These are phyloP conservation scores for Rosa chinensis DNA, from an alignment of 306 rosid species.

Conservation along the genomic window DNA sequence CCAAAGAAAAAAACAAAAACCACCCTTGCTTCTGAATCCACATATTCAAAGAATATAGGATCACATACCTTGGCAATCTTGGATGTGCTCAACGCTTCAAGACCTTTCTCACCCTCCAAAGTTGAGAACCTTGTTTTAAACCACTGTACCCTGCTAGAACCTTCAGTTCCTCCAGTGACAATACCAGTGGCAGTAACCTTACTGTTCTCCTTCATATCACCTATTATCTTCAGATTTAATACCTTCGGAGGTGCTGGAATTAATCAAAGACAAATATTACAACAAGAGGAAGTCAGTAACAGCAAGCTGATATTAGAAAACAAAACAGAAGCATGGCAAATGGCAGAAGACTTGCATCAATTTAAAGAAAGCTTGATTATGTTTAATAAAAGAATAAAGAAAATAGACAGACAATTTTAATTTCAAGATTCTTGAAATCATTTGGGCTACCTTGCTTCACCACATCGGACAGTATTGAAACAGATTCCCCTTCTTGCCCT, in stretches of 20 bases:
- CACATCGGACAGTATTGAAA: slow-evolving; percentile 53
- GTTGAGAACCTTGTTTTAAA: slow-evolving; percentile 66
- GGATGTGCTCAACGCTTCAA: slow-evolving; percentile 80
- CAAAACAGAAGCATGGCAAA: slow-evolving; percentile 15
- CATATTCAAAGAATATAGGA: background rate
- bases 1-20: background rate
- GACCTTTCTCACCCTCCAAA: slow-evolving; percentile 65
- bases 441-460: slow-evolving; percentile 80
- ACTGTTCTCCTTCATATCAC: slow-evolving; percentile 81
- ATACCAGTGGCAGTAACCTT: slow-evolving; percentile 75
- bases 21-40: background rate
- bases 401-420: slow-evolving; percentile 7
- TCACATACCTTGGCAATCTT: slow-evolving; percentile 71
- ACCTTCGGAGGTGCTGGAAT: slow-evolving; percentile 95
- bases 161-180: slow-evolving; percentile 97
- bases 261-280: slow-evolving; percentile 24
- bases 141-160: slow-evolving; percentile 96
- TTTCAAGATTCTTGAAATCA: slow-evolving; percentile 25
- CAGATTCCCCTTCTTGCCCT: slow-evolving; percentile 93
- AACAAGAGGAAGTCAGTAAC: slow-evolving; percentile 19
- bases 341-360: background rate
- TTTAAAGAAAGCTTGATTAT: background rate
- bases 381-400: background rate
- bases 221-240: slow-evolving; percentile 62
- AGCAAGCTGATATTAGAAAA: slow-evolving; percentile 7